Evolutionary conservation across 768 basidiomycete species (phyloP), one percentile per base, ranked within the genome.

Genomic region (Suillus sp.): DNA sequence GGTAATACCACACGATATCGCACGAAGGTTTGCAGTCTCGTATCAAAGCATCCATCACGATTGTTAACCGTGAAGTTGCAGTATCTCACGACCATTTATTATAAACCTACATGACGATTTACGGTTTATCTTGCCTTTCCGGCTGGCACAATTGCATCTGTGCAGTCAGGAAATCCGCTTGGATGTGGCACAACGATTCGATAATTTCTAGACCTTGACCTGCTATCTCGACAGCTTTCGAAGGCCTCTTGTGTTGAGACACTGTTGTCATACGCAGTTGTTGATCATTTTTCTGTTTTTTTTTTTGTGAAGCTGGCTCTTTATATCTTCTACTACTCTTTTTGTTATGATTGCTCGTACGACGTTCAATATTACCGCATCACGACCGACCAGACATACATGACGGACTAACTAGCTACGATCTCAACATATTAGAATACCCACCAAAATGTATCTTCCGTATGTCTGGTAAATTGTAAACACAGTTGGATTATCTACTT

Each of bases 1-100:
- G 95, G 89, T 32, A 93, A 87, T 64, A 99, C 96, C 62, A 95
- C 90, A 58, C 80, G 96, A 72, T 98, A 97, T 79, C 81, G 88
- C 77, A 86, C 91, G 80, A 99, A 96, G 89, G 93, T 93, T 71
- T 61, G 66, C 53, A 48, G 62, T 14, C 30, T 55, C 53, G 27
- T 9, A 11, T 37, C 65, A 59, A 59, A 43, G 60, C 16, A 25
- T 66, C 55, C 34, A 43, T 59, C 22, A 22, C 25, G 60, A 35
- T 66, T 32, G 50, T 66, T 73, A 22, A 76, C 64, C 37, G 62
- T 63, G 27, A 65, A 64, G 37, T 65, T 62, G 35, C 70, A 93
- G 91, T 94, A 90, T 80, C 84, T 94, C 75, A 92, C 92, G 53
- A 93, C 90, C 57, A 86, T 94, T 71, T 93, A 87, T 74, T 92